Base-by-base conservation (phyloP, 345 rosid genomes). In the Aegle marmelos region DNA sequence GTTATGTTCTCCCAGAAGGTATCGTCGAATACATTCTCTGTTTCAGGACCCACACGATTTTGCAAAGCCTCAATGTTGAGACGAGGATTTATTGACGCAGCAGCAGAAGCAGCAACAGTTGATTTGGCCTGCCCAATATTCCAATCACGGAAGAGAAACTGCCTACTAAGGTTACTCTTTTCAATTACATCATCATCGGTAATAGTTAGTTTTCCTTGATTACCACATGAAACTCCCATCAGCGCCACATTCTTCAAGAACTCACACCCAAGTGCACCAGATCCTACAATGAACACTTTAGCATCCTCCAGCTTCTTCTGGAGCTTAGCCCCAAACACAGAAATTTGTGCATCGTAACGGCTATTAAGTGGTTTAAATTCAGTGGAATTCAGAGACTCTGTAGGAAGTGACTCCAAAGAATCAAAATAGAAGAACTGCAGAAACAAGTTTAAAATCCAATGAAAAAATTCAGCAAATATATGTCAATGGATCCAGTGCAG, bases 101-200 rank as follows among this genome's bases (percentile, higher is more conserved):
- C 98, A 78, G 98, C 98, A 81, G 99, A 83, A 72, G 98, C 98
- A 77, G 98, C 99, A 74, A 97, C 98, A 21, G 98, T 91, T 76
- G 99, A 97, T 84, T 97, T 97, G 30, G 99, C 98, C 87, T 94
- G 99, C 60, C 99, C 98, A 78, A 97, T 97, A 81, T 97, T 97
- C 99, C 98, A 94, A 82, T 97, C 98, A 68, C 98, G 97, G 82
- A 97, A 97, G 36, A 97, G 94, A 80, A 97, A 97, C 78, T 97
- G 99, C 84, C 99, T 91, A 84, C 98, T 94, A 57, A 97, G 97
- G 85, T 97, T 97, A 88, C 99, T 97, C 86, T 94, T 97, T 87
- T 97, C 99, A 45, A 97, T 97, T 34, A 97, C 94, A 79, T 97
- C 99, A 87, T 97, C 99, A 83, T 97, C 99, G n/a, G 99, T 97